phyloP scores from a whole-genome alignment of 2,329 filamentous ascomycete species.

The Trichoderma pleuroti region DNA sequence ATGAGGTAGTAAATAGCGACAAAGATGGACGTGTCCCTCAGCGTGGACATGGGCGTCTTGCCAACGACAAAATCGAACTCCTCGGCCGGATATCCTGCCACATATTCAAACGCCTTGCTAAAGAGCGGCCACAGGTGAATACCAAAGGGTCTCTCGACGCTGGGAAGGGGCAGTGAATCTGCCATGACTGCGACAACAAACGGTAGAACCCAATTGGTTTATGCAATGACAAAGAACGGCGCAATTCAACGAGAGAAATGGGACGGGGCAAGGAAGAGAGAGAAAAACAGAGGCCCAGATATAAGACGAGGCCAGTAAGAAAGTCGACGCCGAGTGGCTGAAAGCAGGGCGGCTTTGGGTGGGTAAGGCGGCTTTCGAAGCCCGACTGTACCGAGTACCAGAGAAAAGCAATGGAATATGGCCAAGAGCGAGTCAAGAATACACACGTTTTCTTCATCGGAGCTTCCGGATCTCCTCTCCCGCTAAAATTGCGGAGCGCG shows the following conservation, averaged over 20 bases:
- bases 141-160: conserved; percentile 19
- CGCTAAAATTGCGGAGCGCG: conserved; percentile 12
- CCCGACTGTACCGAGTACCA: conserved; percentile 8
- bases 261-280: neutral
- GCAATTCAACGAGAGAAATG: neutral
- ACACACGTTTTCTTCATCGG: neutral
- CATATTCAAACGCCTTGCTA: conserved; percentile 66
- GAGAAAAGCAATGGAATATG: neutral
- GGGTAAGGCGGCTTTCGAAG: neutral
- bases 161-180: neutral
- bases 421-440: neutral
- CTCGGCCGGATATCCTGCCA: conserved; percentile 71
- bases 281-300: neutral
- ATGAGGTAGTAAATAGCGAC: conserved; percentile 76
- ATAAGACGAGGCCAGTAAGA: neutral
- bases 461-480: neutral
- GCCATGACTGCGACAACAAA: neutral
- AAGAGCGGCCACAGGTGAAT: conserved; percentile 49
- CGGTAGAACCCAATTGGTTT: neutral
- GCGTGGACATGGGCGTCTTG: conserved; percentile 75
- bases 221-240: neutral
- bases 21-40: conserved; percentile 66
- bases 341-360: neutral
- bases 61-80: conserved; percentile 73
- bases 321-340: conserved; percentile 4